A percentile compares a stretch with the other conserved stretches of the same genome.
These are phyloP conservation scores for Achlya hypogyna DNA, from an alignment of 352 stramenopile species.

Conservation along the genomic window DNA sequence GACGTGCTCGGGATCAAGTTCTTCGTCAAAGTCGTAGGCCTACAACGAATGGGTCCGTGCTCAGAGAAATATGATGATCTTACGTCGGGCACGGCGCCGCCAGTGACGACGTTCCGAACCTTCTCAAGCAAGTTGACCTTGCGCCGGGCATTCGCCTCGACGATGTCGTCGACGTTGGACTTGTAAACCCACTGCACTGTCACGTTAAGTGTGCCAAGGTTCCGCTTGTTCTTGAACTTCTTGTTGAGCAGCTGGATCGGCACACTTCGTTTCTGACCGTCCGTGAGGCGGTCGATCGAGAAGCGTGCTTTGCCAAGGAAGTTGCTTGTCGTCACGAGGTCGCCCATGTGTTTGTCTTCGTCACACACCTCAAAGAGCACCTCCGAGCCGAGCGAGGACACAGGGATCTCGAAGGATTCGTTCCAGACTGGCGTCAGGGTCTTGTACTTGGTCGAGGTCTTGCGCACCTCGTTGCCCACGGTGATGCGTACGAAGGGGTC, in stretches of 20 bases:
- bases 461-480: slow-evolving; percentile 43
- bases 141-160: slow-evolving; percentile 27
- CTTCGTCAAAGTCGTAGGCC: slow-evolving; percentile 31
- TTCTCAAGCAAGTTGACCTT: background rate
- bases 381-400: slow-evolving; percentile 52
- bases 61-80: background rate
- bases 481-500: slow-evolving; percentile 61
- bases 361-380: slow-evolving; percentile 44
- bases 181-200: slow-evolving; percentile 52
- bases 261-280: slow-evolving; percentile 40
- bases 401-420: slow-evolving; percentile 45
- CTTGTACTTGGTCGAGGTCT: slow-evolving; percentile 60
- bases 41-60: background rate
- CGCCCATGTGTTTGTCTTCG: slow-evolving; percentile 45
- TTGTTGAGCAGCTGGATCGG: slow-evolving; percentile 47
- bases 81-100: slow-evolving; percentile 15
- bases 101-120: background rate
- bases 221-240: slow-evolving; percentile 34
- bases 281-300: slow-evolving; percentile 44
- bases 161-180: slow-evolving; percentile 50
- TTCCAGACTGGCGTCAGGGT: slow-evolving; percentile 48
- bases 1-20: slow-evolving; percentile 24
- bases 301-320: slow-evolving; percentile 59
- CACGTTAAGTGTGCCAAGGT: slow-evolving; percentile 42
- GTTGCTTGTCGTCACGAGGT: slow-evolving; percentile 61